phyloP scores from a whole-genome alignment of 2,329 filamentous ascomycete species.

The Penicillium fuscoglaucum region DNA sequence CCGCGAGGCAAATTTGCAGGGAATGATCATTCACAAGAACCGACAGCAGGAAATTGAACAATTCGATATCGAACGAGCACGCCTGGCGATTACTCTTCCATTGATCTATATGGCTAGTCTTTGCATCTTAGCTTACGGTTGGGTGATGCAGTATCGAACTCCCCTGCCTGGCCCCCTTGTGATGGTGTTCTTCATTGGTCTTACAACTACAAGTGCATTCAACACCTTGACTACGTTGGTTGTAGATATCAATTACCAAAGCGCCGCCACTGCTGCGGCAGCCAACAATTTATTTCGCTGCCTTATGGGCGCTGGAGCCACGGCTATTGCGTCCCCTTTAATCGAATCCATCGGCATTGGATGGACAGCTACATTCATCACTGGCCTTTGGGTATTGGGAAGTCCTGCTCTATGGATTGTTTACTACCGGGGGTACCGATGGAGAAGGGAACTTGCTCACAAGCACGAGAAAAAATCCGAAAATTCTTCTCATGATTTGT shows the following conservation, averaged over 20 bases:
- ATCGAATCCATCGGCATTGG: slow-evolving; percentile 28
- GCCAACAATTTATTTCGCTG: slow-evolving; percentile 28
- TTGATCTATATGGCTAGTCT: slow-evolving; percentile 29
- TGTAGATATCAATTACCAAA: slow-evolving; percentile 38
- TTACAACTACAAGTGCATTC: slow-evolving; percentile 37
- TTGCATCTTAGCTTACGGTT: slow-evolving; percentile 39
- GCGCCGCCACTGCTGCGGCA: slow-evolving; percentile 24
- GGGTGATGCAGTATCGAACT: slow-evolving; percentile 38
- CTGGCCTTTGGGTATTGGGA: slow-evolving; percentile 23
- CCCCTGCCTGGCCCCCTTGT: slow-evolving; percentile 36
- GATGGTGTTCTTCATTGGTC: slow-evolving; percentile 35
- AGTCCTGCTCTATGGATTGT: slow-evolving; percentile 25
- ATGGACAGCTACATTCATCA: slow-evolving; percentile 28
- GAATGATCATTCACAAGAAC: slow-evolving; percentile 42
- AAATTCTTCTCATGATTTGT: not conserved
- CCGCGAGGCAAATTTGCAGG: slow-evolving; percentile 55
- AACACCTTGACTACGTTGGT: slow-evolving; percentile 48
- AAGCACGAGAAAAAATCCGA: not conserved
- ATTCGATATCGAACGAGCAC: slow-evolving; percentile 52
- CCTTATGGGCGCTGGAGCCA: slow-evolving; percentile 26
- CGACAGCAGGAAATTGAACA: slow-evolving; percentile 54
- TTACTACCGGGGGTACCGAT: slow-evolving; percentile 20
- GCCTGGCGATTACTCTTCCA: slow-evolving; percentile 37
- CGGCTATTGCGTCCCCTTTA: slow-evolving; percentile 22
- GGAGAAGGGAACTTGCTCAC: slow-evolving; percentile 3